phyloP scores from a whole-genome alignment of 2,329 filamentous ascomycete species.

The Parastagonospora avenae region DNA sequence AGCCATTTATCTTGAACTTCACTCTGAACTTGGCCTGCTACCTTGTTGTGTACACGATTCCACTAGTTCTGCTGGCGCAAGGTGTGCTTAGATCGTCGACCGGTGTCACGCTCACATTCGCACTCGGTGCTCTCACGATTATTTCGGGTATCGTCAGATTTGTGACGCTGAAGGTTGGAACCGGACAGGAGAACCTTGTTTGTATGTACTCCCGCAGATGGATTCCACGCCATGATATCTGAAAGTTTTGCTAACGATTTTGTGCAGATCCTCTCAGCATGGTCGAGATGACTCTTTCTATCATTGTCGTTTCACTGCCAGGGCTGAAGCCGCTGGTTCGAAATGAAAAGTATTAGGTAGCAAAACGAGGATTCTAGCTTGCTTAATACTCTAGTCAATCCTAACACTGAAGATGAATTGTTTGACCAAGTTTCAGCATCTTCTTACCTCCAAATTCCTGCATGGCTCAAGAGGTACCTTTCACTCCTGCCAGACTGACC shows the following conservation, averaged over 20 bases:
- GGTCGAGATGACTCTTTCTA: conserved; percentile 28
- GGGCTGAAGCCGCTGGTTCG: conserved; percentile 21
- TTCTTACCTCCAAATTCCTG: no score
- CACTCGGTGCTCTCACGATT: conserved; percentile 23
- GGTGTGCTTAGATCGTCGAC: conserved; percentile 13
- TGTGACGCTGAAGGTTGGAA: conserved; percentile 22
- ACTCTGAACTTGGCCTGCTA: conserved; percentile 28
- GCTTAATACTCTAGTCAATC: no score
- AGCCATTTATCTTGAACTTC: conserved; percentile 33
- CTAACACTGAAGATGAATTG: no score
- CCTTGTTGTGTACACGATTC: conserved; percentile 22
- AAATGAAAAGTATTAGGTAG: neutral
- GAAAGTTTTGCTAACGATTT: neutral
- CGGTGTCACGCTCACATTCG: conserved; percentile 22
- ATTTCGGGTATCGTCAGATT: conserved; percentile 24
- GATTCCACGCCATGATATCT: no score
- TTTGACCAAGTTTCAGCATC: no score
- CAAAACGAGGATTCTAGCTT: no score
- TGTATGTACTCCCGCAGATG: conserved; percentile 16
- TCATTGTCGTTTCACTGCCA: conserved; percentile 26
- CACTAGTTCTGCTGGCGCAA: conserved; percentile 11
- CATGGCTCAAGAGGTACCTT: no score
- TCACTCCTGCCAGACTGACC: no score
- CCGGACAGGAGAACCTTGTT: conserved; percentile 30
- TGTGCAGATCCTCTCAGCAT: conserved; percentile 22